phyloP scores from a whole-genome alignment of 2,329 filamentous ascomycete species.

The Ascochyta fabae region DNA sequence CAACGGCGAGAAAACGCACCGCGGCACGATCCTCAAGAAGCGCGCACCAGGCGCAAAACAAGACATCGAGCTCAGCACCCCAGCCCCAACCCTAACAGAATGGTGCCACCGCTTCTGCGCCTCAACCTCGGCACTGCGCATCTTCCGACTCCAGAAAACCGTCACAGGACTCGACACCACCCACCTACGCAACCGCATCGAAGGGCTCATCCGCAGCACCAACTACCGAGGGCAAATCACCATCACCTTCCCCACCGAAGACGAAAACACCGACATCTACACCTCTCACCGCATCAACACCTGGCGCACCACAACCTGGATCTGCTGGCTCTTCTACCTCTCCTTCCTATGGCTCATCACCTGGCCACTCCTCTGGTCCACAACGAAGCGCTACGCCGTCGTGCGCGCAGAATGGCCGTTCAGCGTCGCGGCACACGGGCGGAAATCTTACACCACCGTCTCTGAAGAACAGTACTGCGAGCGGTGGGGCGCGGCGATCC shows the following conservation, averaged over 20 bases:
- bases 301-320: constrained; percentile 69
- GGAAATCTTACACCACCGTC: constrained; percentile 58
- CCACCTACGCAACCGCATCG: constrained; percentile 59
- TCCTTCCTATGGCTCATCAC: constrained; percentile 72
- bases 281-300: constrained; percentile 67
- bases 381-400: constrained; percentile 72
- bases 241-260: constrained; percentile 66
- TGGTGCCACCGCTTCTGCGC: constrained; percentile 75
- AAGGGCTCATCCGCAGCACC: constrained; percentile 65
- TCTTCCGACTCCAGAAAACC: constrained; percentile 50
- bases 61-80: constrained; percentile 54
- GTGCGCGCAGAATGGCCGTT: constrained; percentile 67
- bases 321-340: constrained; percentile 69
- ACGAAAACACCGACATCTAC: constrained; percentile 67
- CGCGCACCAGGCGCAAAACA: constrained; percentile 56
- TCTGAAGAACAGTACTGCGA: constrained; percentile 65
- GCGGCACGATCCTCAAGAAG: constrained; percentile 67
- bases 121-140: constrained; percentile 63
- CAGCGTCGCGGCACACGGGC: constrained; percentile 47
- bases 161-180: constrained; percentile 68
- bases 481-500: constrained; percentile 67
- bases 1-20: constrained; percentile 66
- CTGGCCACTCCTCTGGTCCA: constrained; percentile 73
- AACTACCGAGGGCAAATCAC: constrained; percentile 69
- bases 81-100: constrained; percentile 55